Conservation (phyloP, 2,329 filamentous ascomycete genomes). For the Graphiopsis chlorocephala region DNA sequence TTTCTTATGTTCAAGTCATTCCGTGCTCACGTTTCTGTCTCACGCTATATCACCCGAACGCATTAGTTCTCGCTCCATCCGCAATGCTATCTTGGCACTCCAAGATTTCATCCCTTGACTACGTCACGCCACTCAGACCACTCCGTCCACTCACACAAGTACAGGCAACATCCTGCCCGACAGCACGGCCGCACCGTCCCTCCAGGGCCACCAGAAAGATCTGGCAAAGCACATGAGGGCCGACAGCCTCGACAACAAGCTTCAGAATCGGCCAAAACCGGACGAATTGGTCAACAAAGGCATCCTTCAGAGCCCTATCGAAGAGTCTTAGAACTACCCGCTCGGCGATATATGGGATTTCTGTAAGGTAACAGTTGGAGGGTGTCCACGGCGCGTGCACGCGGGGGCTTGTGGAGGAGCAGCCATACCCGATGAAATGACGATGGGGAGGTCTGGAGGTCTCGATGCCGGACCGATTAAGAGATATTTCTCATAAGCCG, state of each 20-base stretch:
- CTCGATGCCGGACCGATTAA: slow-evolving; percentile 10
- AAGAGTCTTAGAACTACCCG: not conserved
- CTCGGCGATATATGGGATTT: not conserved
- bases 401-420: slow-evolving; percentile 14
- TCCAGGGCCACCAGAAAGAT: slow-evolving; percentile 79
- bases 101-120: not conserved
- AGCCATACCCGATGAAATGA: slow-evolving; percentile 12
- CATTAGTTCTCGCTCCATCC: not conserved
- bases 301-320: slow-evolving; percentile 56
- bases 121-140: not conserved
- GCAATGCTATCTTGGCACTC: not conserved
- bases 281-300: slow-evolving; percentile 76
- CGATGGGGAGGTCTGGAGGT: slow-evolving; percentile 9
- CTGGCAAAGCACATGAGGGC: slow-evolving; percentile 85
- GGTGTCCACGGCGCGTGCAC: not conserved
- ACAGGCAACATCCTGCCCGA: slow-evolving; percentile 82
- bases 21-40: not conserved
- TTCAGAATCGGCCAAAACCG: slow-evolving; percentile 72
- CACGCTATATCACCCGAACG: not conserved
- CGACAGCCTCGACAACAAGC: slow-evolving; percentile 82
- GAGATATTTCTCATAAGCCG: slow-evolving; percentile 2
- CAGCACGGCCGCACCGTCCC: slow-evolving; percentile 71
- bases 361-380: slow-evolving; percentile 12
- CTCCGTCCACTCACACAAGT: not conserved
- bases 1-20: not conserved